Conservation (phyloP, 805 yeast species). For the Blastobotrys muscicola region DNA sequence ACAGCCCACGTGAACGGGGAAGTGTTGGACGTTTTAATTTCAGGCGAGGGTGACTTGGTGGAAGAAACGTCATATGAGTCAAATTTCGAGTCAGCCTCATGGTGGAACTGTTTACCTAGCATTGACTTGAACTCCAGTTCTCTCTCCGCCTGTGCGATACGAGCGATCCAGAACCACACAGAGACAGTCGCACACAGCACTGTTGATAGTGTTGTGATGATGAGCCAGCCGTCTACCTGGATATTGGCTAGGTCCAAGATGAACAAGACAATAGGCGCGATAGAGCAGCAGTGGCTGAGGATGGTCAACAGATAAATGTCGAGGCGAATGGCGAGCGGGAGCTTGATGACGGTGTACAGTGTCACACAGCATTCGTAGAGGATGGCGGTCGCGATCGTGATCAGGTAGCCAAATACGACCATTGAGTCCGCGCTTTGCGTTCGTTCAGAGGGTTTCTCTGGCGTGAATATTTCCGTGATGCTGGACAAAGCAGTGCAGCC, state of each 20-base stretch:
- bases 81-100: constrained; percentile 13
- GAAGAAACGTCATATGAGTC: no score
- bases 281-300: constrained; percentile 8
- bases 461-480: constrained; percentile 7
- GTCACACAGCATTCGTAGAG: constrained; percentile 14
- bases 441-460: constrained; percentile 8
- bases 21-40: no score
- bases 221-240: constrained; percentile 12
- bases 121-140: constrained; percentile 10
- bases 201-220: constrained; percentile 7
- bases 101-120: constrained; percentile 15
- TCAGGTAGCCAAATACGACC: constrained; percentile 17
- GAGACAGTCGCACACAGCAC: constrained; percentile 11
- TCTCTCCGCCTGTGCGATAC: constrained; percentile 10
- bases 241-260: constrained; percentile 14
- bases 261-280: constrained; percentile 14
- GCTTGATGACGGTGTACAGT: constrained; percentile 6
- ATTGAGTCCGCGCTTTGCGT: constrained; percentile 13
- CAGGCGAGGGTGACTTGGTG: no score
- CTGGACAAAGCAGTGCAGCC: constrained; percentile 6
- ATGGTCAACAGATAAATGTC: constrained; percentile 7
- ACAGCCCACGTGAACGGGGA: no score
- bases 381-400: constrained; percentile 16
- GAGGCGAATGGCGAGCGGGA: neutral
- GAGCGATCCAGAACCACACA: constrained; percentile 17